phyloP scores from a whole-genome alignment of 2,329 filamentous ascomycete species.

The Trichoderma citrinoviride region DNA sequence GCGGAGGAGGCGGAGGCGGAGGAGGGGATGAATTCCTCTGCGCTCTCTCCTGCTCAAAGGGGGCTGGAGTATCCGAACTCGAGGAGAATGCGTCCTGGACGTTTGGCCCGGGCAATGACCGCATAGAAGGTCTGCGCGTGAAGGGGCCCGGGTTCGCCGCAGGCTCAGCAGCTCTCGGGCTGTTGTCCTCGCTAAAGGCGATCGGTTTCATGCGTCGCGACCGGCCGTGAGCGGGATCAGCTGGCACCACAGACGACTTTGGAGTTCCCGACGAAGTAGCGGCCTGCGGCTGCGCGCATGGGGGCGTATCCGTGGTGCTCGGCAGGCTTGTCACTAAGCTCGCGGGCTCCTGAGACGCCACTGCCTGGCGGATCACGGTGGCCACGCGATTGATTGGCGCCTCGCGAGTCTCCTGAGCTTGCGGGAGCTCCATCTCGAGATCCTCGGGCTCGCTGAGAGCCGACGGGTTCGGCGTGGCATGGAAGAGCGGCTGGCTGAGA shows the following conservation, averaged over 20 bases:
- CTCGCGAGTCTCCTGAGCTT: constrained; percentile 26
- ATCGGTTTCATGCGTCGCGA: constrained; percentile 31
- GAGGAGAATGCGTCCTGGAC: constrained; percentile 32
- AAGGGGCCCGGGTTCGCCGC: neutral
- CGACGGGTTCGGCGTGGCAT: constrained; percentile 22
- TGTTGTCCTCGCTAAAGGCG: constrained; percentile 25
- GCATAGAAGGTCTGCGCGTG: constrained; percentile 29
- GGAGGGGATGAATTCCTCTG: neutral
- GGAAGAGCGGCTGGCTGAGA: neutral
- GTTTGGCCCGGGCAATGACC: constrained; percentile 25
- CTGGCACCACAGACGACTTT: neutral
- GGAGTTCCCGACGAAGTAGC: neutral
- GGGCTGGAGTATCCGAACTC: constrained; percentile 33
- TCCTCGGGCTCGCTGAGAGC: constrained; percentile 36
- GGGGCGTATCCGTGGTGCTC: constrained; percentile 29
- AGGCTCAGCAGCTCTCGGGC: constrained; percentile 23
- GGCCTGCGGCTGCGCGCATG: constrained; percentile 33
- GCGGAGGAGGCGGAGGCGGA: neutral
- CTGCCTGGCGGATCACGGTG: neutral
- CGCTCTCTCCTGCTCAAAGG: constrained; percentile 16
- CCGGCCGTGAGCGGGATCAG: constrained; percentile 9
- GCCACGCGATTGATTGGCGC: constrained; percentile 30
- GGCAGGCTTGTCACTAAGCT: neutral
- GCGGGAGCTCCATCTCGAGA: constrained; percentile 38
- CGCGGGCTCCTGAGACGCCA: neutral